A percentile compares a stretch with the other conserved stretches of the same genome.
Evolutionary conservation across 1,284 basidiomycete genomes (phyloP).

Genomic region (Moesziomyces globuligerus): DNA sequence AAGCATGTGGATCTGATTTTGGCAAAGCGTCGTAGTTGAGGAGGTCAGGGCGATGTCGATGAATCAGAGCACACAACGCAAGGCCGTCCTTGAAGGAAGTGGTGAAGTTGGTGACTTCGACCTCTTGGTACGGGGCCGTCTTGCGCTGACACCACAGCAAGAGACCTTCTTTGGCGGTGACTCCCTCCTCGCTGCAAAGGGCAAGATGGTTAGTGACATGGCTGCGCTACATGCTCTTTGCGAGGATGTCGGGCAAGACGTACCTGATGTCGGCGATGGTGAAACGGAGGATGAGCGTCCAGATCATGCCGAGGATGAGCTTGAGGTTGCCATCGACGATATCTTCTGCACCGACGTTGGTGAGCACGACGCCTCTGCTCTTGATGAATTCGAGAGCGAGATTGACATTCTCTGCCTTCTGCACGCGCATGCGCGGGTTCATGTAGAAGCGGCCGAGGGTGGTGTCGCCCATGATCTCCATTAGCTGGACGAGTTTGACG

Average conservation of each 20-base stretch:
- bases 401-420: conserved; percentile 98
- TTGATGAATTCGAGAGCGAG: conserved; percentile 95
- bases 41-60: conserved; percentile 93
- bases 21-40: conserved; percentile 82
- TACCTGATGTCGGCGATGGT: conserved; percentile 97
- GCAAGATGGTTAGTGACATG: too few species aligned
- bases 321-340: conserved; percentile 98
- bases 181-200: conserved; percentile 80
- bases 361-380: conserved; percentile 91
- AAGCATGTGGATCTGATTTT: conserved; percentile 72
- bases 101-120: conserved; percentile 92
- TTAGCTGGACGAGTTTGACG: conserved; percentile 82
- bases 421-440: conserved; percentile 87
- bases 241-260: too few species aligned
- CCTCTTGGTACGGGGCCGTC: conserved; percentile 88
- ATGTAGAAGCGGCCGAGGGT: conserved; percentile 91
- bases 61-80: conserved; percentile 94
- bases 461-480: conserved; percentile 75
- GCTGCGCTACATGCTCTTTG: too few species aligned
- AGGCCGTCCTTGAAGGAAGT: conserved; percentile 92
- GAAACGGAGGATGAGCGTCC: conserved; percentile 88
- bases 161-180: conserved; percentile 92
- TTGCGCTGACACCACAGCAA: conserved; percentile 98
- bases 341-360: conserved; percentile 96
- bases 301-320: conserved; percentile 97